Percentiles rank a stretch among this genome's conserved stretches.
phyloP scores from a whole-genome alignment of 176 grass and related monocot species.

The Oryza meyeriana region DNA sequence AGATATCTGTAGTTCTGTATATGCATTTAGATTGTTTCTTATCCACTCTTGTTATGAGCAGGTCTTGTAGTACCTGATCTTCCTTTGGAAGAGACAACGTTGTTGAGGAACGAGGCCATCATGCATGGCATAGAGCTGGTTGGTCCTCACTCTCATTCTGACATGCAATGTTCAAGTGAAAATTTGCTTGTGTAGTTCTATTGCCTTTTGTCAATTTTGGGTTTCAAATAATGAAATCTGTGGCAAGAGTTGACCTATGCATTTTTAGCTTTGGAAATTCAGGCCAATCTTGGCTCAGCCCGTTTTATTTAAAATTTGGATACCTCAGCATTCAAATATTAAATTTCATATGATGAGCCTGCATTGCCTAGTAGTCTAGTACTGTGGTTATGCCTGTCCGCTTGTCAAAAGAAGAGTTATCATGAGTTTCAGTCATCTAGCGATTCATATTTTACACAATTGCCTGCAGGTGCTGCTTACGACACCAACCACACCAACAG shows the following conservation, averaged over 20 bases:
- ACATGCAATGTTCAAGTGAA: neutral
- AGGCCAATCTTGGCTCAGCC: neutral
- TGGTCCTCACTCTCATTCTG: constrained; percentile 23
- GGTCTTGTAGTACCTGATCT: constrained; percentile 96
- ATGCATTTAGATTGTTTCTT: neutral
- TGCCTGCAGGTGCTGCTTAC: constrained; percentile 72
- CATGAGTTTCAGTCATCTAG: neutral
- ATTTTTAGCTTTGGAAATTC: constrained; percentile 1
- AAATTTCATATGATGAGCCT: neutral
- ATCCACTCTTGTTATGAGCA: constrained; percentile 26
- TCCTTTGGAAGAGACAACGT: constrained; percentile 76
- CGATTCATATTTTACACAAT: neutral
- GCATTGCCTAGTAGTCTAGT: neutral
- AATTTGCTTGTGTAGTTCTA: neutral
- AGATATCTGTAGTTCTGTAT: neutral
- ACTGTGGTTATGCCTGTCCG: neutral
- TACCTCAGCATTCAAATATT: neutral
- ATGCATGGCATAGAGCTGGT: constrained; percentile 84
- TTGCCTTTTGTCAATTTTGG: neutral
- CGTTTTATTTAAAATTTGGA: neutral
- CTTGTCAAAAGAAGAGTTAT: neutral
- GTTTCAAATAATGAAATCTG: neutral
- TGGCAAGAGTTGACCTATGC: neutral
- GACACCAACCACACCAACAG: constrained; percentile 81
- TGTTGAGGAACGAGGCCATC: constrained; percentile 62